Evolutionary conservation across 208 protist genomes (phyloP).

Genomic region (Trichomonas gallinae): DNA sequence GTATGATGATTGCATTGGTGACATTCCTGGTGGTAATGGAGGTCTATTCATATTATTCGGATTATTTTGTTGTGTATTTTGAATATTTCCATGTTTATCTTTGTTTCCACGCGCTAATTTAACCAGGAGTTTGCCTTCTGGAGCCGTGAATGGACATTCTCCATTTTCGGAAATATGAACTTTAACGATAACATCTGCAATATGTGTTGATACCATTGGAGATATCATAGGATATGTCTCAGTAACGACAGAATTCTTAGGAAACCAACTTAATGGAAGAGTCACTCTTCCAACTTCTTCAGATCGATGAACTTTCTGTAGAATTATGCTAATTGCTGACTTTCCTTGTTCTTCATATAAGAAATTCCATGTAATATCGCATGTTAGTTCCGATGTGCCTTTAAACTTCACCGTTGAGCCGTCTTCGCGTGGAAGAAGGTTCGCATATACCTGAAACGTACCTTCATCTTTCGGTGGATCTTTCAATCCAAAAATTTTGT

Average conservation of each 20-base stretch:
- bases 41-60: background rate
- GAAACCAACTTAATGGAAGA: background rate
- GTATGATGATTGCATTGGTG: background rate
- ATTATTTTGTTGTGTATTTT: background rate
- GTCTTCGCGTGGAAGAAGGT: background rate
- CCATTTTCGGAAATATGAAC: background rate
- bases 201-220: background rate
- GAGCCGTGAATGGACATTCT: background rate
- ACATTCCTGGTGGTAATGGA: background rate
- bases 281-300: background rate
- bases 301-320: background rate
- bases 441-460: background rate
- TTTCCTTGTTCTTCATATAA: background rate
- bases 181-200: background rate
- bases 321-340: background rate
- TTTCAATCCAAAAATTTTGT: background rate
- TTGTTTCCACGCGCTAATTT: background rate
- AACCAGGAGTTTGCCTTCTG: background rate
- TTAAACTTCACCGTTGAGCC: background rate
- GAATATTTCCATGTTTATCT: background rate
- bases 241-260: background rate
- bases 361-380: background rate
- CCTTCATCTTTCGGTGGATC: background rate
- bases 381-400: background rate
- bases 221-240: background rate